Evolutionary conservation across 2,329 filamentous ascomycete genomes (phyloP), one percentile per base, ranked within the genome.

Genomic region (Fusarium sambucinum): DNA sequence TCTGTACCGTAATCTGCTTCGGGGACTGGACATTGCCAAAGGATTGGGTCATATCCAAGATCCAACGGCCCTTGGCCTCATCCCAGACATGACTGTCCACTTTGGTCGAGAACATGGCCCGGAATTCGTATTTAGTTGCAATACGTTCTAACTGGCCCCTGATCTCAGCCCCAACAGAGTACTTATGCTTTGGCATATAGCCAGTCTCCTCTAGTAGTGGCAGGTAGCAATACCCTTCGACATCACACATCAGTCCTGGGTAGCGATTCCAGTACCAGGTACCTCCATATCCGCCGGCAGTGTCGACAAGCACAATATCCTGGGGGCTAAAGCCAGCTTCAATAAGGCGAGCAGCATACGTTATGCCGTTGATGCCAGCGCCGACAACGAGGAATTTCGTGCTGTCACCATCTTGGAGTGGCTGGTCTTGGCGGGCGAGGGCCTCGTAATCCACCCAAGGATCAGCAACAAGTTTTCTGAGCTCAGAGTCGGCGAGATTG

Each of bases 221-320:
- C 21, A 61, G 25, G 32, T 61, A 61, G 19, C 55, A 56, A 32
- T 61, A 61, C 3, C 51, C 48, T 25, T 61, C 58, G 13, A 61
- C 38, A 35, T 61, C 58, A 19, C 52, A 55, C 44, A 56, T 53
- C 5, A 61, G 44, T 33, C 58, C 58, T 12, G 58, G 58, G 33
- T 50, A 61, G 7, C 58, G 45, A 19, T 61, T 61, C 58, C 58
- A 61, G 23, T 61, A 61, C 58, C 58, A 55, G 12, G 58, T 57
- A n/a, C 55, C 55, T 10, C 56, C 56, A 25, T 52, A 58, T 4
- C 55, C 55, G 7, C 46, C 55, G 4, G 55, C 55, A 8, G 25
- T 38, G 12, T 58, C 55, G 38, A 41, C 16, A 35, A 58, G 30
- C 4, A 30, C 38, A 19, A 58, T 51, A 10, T 52, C 46, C 16